A percentile compares a stretch with the other conserved stretches of the same genome.
Conservation (phyloP, 768 basidiomycete species). For the Mycena vulgaris region DNA sequence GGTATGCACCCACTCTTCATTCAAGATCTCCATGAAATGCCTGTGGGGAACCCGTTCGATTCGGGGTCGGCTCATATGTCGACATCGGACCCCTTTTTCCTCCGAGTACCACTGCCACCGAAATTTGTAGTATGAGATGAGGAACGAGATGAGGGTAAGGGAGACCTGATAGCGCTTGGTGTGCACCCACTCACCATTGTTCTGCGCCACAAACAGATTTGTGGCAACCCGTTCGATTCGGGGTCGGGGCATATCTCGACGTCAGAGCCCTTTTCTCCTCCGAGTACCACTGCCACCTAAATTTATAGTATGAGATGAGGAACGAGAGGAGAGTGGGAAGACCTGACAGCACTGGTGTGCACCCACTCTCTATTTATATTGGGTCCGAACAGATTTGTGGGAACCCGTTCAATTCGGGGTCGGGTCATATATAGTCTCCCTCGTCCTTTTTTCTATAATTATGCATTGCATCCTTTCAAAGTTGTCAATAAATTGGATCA, state of each 20-base stretch:
- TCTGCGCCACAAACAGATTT: background rate
- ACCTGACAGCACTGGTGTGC: too few species aligned
- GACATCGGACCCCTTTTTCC: background rate
- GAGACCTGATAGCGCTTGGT: constrained; percentile 11
- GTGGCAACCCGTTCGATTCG: constrained; percentile 1
- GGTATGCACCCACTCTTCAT: background rate
- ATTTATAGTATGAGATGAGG: too few species aligned
- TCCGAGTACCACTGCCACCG: too few species aligned
- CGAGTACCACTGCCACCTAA: too few species aligned
- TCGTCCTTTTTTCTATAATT: background rate
- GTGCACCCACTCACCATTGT: background rate
- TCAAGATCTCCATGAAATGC: too few species aligned
- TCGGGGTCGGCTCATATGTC: constrained; percentile 14
- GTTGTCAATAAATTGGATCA: background rate
- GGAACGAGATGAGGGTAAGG: background rate
- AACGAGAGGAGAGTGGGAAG: too few species aligned
- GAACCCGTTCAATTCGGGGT: too few species aligned
- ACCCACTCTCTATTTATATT: too few species aligned
- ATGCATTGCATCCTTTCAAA: background rate
- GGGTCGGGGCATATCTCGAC: background rate
- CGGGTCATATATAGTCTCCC: too few species aligned
- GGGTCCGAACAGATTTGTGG: too few species aligned
- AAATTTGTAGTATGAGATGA: too few species aligned
- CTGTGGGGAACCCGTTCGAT: background rate
- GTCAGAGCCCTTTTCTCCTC: too few species aligned